Conservation (phyloP, 352 stramenopile species). For the Globisporangium cystogenes region DNA sequence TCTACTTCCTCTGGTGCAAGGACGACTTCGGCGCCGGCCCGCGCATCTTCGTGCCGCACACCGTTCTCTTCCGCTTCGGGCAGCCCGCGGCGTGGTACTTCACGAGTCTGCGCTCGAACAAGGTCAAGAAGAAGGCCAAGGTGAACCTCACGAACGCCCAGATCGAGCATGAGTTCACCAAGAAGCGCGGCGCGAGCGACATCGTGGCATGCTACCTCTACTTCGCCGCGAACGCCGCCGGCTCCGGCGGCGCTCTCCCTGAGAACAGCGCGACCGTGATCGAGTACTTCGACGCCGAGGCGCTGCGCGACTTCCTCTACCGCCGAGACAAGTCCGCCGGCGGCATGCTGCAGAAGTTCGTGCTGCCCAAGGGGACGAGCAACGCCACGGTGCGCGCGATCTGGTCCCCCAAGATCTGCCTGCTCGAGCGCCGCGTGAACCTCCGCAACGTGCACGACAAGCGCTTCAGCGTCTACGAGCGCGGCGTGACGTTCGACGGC, state of each 20-base stretch:
- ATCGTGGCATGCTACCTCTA: slow-evolving; percentile 93
- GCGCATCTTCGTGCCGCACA: slow-evolving; percentile 90
- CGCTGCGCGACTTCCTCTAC: slow-evolving; percentile 92
- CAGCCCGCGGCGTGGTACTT: slow-evolving; percentile 96
- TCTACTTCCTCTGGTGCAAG: slow-evolving; percentile 88
- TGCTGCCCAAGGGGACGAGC: slow-evolving; percentile 88
- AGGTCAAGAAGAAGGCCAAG: slow-evolving; percentile 91
- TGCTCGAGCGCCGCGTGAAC: slow-evolving; percentile 92
- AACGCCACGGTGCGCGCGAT: slow-evolving; percentile 91
- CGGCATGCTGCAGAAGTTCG: slow-evolving; percentile 93
- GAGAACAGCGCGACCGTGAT: slow-evolving; percentile 52
- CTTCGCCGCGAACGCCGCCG: slow-evolving; percentile 8
- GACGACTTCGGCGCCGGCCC: slow-evolving; percentile 88
- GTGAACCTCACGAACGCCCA: slow-evolving; percentile 87
- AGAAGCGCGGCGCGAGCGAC: slow-evolving; percentile 69
- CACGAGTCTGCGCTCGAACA: slow-evolving; percentile 71
- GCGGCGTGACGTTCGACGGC: slow-evolving; percentile 93
- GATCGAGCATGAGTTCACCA: slow-evolving; percentile 94
- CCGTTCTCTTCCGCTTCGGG: slow-evolving; percentile 90
- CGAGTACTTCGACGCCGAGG: slow-evolving; percentile 90
- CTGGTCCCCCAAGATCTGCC: slow-evolving; percentile 94
- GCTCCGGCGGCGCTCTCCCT: background rate
- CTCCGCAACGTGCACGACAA: slow-evolving; percentile 87
- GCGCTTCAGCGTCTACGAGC: slow-evolving; percentile 91
- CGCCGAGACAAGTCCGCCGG: slow-evolving; percentile 85